Base-by-base conservation (phyloP, 192 early-diverging fungal species). In the Entomortierella parvispora region DNA sequence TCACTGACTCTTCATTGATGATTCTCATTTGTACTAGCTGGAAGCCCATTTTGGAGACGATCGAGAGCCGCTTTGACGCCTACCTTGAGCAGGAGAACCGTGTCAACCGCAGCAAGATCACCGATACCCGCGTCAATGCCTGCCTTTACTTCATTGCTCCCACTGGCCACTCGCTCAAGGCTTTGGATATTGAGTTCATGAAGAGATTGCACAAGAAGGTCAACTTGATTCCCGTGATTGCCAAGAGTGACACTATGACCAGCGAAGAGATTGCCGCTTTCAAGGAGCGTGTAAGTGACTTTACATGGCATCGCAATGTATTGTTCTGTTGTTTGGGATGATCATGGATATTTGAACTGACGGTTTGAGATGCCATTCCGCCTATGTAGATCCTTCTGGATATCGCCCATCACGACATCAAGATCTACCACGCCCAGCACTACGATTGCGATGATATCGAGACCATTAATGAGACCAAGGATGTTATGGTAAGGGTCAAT, bases 61-160 rank as follows among this genome's bases (percentile, higher is more conserved):
- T 99, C 81, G 94, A 98, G 84, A 91, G 93, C 45, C 97, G 96
- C 65, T 98, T 95, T 80, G 94, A 94, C 65, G 87, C 91, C 20
- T 99, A 94, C 76, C 85, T 99, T 63, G 91, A 94, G n/a, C 94
- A 97, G 85, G 97, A 99, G 81, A 92, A 95, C 77, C 85, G 89
- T 62, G 95, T 89, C 80, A 97, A 89, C 82, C 91, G 90, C 68
- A 91, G 83, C 81, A 90, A 91, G 82, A 95, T 99, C 72, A 83
- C 85, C 62, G 97, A 99, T 80, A 97, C 94, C 67, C 91, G 96
- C 50, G 89, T 99, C 56, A 96, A 99, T 72, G 92, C 93, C 20
- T 95, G 95, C 64, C 86, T 99, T 69, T 99, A 95, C 83, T 99
- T 99, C 79, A 97, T 99, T 79, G 91, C 94, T 50, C 96, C 97